Percentiles rank a stretch among this genome's conserved stretches.
Conservation (phyloP, 129 eudicot species). For the Logfia minima region DNA sequence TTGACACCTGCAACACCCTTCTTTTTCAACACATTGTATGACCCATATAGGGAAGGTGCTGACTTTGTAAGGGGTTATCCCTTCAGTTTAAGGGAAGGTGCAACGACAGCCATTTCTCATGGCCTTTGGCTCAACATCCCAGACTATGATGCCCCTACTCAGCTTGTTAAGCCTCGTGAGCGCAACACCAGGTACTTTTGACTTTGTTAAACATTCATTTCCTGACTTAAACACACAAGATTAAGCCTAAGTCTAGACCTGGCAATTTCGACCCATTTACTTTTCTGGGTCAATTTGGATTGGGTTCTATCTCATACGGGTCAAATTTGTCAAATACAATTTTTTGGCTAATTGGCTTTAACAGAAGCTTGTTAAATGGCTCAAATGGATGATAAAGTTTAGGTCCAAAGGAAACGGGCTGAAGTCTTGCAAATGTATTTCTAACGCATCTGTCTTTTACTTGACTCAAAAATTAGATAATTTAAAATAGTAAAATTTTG, state of each 20-base stretch:
- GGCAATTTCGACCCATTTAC: background rate
- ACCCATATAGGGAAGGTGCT: constrained; percentile 73
- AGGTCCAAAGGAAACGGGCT: background rate
- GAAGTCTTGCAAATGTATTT: background rate
- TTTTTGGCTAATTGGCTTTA: no score
- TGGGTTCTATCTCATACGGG: background rate
- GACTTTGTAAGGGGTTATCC: constrained; percentile 83
- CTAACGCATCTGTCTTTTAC: no score
- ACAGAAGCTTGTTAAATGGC: background rate
- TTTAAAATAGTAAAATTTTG: background rate
- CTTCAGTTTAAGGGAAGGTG: constrained; percentile 74
- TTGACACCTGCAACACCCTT: constrained; percentile 65
- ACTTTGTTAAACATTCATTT: background rate
- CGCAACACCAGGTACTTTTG: constrained; percentile 56
- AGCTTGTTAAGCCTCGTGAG: constrained; percentile 74
- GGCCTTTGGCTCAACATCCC: constrained; percentile 91
- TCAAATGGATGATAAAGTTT: background rate
- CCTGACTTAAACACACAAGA: background rate
- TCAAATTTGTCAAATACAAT: background rate
- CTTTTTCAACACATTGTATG: constrained; percentile 81
- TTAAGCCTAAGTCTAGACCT: background rate
- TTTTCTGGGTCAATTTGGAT: background rate
- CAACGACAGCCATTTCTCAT: constrained; percentile 70
- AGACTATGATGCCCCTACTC: constrained; percentile 78
- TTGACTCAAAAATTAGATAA: no score